Evolutionary conservation across 495 filamentous ascomycete species (phyloP), one percentile per base, ranked within the genome.

Genomic region (Penicillium soppii): DNA sequence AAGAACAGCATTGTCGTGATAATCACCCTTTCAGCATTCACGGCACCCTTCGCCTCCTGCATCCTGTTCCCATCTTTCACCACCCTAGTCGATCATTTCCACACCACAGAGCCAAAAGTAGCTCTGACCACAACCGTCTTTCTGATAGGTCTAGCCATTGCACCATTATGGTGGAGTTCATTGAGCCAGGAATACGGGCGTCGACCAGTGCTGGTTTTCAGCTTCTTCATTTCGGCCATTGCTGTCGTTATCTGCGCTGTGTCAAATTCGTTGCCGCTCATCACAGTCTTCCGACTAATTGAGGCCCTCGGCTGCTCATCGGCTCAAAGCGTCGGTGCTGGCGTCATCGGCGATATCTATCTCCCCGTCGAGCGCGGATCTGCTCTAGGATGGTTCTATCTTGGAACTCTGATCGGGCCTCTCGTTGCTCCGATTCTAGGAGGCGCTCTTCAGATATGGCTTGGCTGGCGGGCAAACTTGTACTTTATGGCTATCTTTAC

Each of bases 381-480:
- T 9, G 55, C 55, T 36, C 37, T 58, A 38, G 51, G 55, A 15
- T 33, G 46, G 10, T 58, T 54, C 43, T 58, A 36, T 13, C 50
- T 58, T 17, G 55, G 55, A 1, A 33, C 51, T 0, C 6, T 54
- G 27, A 37, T 48, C n/a, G 55, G 55, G 19, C 55, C 55, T 17
- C 19, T 49, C 13, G 21, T 54, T 12, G 51, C 50, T 7, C 55
- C 55, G 1, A 50, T 58, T 5, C 43, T 58, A 15, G 55, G 55
- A 22, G 55, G 55, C 35, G 37, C 45, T 3, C 35, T 53, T 19
- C 20, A 37, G 25, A 15, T 49, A 12, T 16, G 40, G 30, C 46
- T 27, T 15, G 37, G 43, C 15, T 58, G 55, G 55, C 50, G 55
- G 1, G 23, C 32, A 15, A 54, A 44, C 12, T 51, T 40, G 7